Base-by-base conservation (phyloP, 2,329 filamentous ascomycete species). In the Aspergillus sp. region DNA sequence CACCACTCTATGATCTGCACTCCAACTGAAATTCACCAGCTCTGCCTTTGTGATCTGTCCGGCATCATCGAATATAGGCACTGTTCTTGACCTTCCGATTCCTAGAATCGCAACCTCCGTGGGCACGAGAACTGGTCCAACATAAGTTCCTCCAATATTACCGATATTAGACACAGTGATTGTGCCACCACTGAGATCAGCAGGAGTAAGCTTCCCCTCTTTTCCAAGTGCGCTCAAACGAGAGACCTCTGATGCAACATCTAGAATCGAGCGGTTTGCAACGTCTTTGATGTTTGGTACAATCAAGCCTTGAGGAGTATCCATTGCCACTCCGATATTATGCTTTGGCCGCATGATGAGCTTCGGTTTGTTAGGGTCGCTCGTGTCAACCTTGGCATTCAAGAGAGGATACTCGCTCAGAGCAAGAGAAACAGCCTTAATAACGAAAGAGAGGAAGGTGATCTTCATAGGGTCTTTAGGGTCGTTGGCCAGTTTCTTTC, bases 81-180 rank as follows among this genome's bases (percentile, higher is more conserved):
- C 79, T 1, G 81, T 78, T 56, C 84, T 85, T 65, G 90, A 82
- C 53, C 86, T 82, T 5, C 93, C 93, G 28, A 98, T 76, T 8
- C 91, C 93, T 27, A 98, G 68, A 60, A 98, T 98, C 7, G 88
- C 90, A 7, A 97, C 87, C 69, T 97, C 90, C 34, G 81, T 86
- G 50, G 90, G 85, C 37, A 95, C 88, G 56, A 98, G 88, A 39
- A 98, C 87, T 1, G 93, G 93, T 28, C 86, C 84, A 37, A 97
- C 83, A 57, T 95, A 95, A 1, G 88, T 93, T 27, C 93, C 93
- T 43, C 93, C 93, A 37, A 98, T 89, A 56, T 83, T 95, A 37
- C 93, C 93, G 56, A 98, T 95, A 65, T 98, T 98, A 57, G 90
- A 95, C 39, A 98, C 82, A 0, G 93, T 96, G 59, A 98, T 91